Conservation (phyloP, 768 basidiomycete species). For the Coprinopsis cinerea region DNA sequence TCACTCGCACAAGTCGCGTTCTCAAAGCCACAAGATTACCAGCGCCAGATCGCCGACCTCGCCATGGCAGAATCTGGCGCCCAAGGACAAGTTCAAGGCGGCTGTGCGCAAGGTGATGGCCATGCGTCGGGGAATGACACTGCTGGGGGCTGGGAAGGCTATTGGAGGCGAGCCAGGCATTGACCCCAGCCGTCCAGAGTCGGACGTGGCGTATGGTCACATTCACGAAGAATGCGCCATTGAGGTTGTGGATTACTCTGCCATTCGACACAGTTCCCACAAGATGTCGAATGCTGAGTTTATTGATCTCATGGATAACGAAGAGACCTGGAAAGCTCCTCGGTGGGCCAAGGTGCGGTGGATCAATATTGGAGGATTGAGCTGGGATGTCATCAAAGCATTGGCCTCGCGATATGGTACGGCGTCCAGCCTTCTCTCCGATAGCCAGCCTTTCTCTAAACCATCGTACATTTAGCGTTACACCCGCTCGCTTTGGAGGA, state of each 20-base stretch:
- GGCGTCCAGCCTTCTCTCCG: constrained; percentile 15
- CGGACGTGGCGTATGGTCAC: constrained; percentile 50
- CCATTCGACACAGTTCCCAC: constrained; percentile 44
- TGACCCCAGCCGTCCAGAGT: constrained; percentile 56
- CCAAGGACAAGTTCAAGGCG: constrained; percentile 47
- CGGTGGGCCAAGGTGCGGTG: constrained; percentile 67
- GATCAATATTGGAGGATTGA: constrained; percentile 65
- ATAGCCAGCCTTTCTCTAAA: not conserved
- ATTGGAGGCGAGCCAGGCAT: constrained; percentile 69
- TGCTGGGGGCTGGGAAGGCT: constrained; percentile 27
- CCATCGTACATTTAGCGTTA: constrained; percentile 34
- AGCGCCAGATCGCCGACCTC: constrained; percentile 4
- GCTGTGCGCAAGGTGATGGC: constrained; percentile 59
- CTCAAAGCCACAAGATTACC: constrained; percentile 8
- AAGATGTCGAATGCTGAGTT: constrained; percentile 59
- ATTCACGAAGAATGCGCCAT: constrained; percentile 59
- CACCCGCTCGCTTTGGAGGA: constrained; percentile 73
- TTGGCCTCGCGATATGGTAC: constrained; percentile 59
- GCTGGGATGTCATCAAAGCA: constrained; percentile 70
- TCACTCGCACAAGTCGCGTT: constrained; percentile 16
- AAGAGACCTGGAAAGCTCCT: constrained; percentile 39
- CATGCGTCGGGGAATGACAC: constrained; percentile 48
- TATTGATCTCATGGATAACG: constrained; percentile 45
- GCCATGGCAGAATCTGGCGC: constrained; percentile 22
- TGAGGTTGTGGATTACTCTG: constrained; percentile 62